phyloP scores from a whole-genome alignment of 1,284 basidiomycete genomes.

The Anthracocystis panici-leucophaei region DNA sequence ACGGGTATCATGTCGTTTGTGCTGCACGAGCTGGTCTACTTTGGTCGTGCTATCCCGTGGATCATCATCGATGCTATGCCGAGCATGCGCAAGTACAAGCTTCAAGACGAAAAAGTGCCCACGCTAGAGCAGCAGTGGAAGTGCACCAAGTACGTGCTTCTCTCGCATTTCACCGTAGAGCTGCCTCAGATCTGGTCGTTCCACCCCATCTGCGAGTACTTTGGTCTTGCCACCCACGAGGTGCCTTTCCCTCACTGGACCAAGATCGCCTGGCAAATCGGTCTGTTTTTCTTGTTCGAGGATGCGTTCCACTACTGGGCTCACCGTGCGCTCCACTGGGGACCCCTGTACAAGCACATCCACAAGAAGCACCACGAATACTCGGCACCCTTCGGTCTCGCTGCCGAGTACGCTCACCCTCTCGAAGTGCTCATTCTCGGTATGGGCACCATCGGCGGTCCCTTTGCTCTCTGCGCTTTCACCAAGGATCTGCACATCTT shows the following conservation, averaged over 20 bases:
- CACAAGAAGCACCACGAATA: constrained; percentile 97
- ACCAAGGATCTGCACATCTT: constrained; percentile 78
- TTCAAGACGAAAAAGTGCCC: constrained; percentile 84
- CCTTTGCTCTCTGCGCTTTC: constrained; percentile 84
- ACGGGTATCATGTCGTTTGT: constrained; percentile 94
- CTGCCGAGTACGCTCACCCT: constrained; percentile 97
- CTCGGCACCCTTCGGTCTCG: constrained; percentile 94
- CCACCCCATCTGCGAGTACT: constrained; percentile 88
- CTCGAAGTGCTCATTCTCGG: constrained; percentile 90
- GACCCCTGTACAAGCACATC: constrained; percentile 92
- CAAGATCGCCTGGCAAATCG: constrained; percentile 78
- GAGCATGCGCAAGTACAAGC: constrained; percentile 93
- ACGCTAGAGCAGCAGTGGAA: constrained; percentile 89
- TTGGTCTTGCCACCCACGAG: constrained; percentile 91
- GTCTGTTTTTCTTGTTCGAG: constrained; percentile 94
- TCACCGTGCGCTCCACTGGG: constrained; percentile 90
- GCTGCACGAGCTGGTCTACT: constrained; percentile 95
- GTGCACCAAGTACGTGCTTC: constrained; percentile 92
- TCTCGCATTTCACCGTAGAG: constrained; percentile 96
- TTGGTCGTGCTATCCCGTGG: constrained; percentile 94
- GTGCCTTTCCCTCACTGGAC: constrained; percentile 82
- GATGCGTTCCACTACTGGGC: constrained; percentile 86
- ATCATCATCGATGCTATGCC: constrained; percentile 94
- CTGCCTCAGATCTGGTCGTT: constrained; percentile 95
- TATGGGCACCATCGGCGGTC: constrained; percentile 87